These are phyloP conservation scores for Lagerstroemia speciosa DNA, from an alignment of 345 rosid species.

Conservation along the genomic window DNA sequence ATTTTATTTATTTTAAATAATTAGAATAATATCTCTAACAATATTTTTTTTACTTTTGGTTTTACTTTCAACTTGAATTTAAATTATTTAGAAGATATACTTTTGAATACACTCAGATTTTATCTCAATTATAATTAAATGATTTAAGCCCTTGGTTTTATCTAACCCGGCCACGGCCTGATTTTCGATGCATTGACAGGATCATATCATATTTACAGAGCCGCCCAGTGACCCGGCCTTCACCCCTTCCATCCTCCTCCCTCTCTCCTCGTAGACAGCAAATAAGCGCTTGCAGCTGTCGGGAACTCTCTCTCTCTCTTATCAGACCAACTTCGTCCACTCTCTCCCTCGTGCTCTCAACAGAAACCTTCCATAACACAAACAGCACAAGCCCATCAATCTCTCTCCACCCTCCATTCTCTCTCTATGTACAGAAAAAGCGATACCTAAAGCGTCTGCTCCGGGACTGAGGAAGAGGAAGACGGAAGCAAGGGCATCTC, in stretches of 20 bases:
- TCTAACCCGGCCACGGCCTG: too few species aligned
- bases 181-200: conserved; percentile 2
- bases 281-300: conserved; percentile 48
- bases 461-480: conserved; percentile 7
- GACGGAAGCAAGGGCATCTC: background rate
- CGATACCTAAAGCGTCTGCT: conserved; percentile 1
- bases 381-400: background rate
- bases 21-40: too few species aligned
- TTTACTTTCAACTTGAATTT: too few species aligned
- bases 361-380: background rate
- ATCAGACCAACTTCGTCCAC: background rate
- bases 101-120: too few species aligned
- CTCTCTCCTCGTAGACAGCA: conserved; percentile 30
- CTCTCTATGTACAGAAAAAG: background rate
- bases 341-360: conserved; percentile 9
- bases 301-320: conserved; percentile 21
- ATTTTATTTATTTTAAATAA: too few species aligned
- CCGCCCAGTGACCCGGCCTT: conserved; percentile 27
- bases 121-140: too few species aligned
- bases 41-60: too few species aligned
- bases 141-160: too few species aligned
- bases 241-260: conserved; percentile 29
- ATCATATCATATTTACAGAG: conserved; percentile 19
- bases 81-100: too few species aligned
- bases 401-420: background rate